These are phyloP conservation scores for Ogataea hybrid DNA, from an alignment of 1,139 yeast genomes.

Conservation along the genomic window DNA sequence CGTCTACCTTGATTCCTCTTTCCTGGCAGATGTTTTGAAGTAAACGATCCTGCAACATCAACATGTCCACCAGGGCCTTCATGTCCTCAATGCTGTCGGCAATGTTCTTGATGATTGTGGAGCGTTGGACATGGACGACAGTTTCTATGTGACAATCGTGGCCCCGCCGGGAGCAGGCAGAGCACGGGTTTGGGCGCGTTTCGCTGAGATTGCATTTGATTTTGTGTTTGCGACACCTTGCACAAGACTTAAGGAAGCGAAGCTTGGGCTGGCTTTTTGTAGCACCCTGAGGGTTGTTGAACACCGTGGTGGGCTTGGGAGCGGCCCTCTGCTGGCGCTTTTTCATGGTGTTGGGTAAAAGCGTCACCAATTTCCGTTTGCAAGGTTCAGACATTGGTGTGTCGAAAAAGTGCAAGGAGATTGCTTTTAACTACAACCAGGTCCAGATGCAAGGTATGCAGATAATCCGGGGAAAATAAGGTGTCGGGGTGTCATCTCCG, in stretches of 20 bases:
- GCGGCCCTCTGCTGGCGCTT: conserved; percentile 4
- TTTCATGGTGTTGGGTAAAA: conserved; percentile 15
- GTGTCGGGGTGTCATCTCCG: conserved; percentile 10
- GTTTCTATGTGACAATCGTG: conserved; percentile 52
- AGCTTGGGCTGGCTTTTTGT: conserved; percentile 35
- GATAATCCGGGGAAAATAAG: conserved; percentile 10
- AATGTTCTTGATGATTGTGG: conserved; percentile 32
- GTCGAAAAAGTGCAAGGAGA: conserved; percentile 2
- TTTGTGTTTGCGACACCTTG: conserved; percentile 62
- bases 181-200: conserved; percentile 54
- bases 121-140: conserved; percentile 38
- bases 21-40: conserved; percentile 24
- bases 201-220: conserved; percentile 58
- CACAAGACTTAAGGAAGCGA: conserved; percentile 55
- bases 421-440: conserved; percentile 3
- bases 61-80: conserved; percentile 30
- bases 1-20: conserved; percentile 29
- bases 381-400: conserved; percentile 3
- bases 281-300: conserved; percentile 22
- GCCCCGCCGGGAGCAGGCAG: conserved; percentile 53
- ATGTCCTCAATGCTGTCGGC: conserved; percentile 28
- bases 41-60: conserved; percentile 24
- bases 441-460: conserved; percentile 3
- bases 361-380: conserved; percentile 39
- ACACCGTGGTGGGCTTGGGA: conserved; percentile 13